Conservation (phyloP, 768 basidiomycete species). For the Cystobasidium tubakii region DNA sequence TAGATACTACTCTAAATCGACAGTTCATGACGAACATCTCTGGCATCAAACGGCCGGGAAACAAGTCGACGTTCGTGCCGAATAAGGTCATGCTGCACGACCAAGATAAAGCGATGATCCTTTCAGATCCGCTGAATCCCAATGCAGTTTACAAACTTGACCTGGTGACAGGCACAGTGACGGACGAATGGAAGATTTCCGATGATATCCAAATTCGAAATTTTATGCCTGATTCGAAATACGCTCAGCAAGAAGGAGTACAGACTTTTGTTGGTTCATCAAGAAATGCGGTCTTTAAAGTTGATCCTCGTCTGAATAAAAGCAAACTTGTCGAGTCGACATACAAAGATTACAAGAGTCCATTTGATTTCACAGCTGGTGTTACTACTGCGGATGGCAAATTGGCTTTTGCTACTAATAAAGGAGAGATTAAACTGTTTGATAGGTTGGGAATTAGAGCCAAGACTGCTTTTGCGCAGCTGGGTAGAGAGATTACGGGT, state of each 20-base stretch:
- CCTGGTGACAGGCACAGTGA: slow-evolving; percentile 84
- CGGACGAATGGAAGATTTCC: slow-evolving; percentile 98
- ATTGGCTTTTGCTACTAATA: slow-evolving; percentile 88
- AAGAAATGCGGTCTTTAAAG: slow-evolving; percentile 91
- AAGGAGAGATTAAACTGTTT: slow-evolving; percentile 91
- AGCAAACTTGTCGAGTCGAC: slow-evolving; percentile 88
- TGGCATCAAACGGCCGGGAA: slow-evolving; percentile 70
- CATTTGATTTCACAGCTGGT: slow-evolving; percentile 90
- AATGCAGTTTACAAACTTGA: slow-evolving; percentile 84
- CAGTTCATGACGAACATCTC: slow-evolving; percentile 79
- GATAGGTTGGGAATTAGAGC: slow-evolving; percentile 97
- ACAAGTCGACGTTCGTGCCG: slow-evolving; percentile 72
- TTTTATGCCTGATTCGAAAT: slow-evolving; percentile 88
- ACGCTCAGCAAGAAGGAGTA: slow-evolving; percentile 82
- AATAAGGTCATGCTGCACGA: slow-evolving; percentile 55
- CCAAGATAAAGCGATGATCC: slow-evolving; percentile 81
- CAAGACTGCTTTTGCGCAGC: slow-evolving; percentile 89
- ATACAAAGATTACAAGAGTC: slow-evolving; percentile 90
- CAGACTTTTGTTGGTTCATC: slow-evolving; percentile 90
- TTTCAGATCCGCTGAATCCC: slow-evolving; percentile 75
- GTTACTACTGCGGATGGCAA: slow-evolving; percentile 79
- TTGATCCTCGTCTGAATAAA: slow-evolving; percentile 89
- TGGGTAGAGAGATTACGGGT: slow-evolving; percentile 91
- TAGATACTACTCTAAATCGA: slow-evolving; percentile 65
- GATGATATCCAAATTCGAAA: slow-evolving; percentile 78